Base-by-base conservation (phyloP, 441 rosid genomes). In the Heliophila coronopifolia region DNA sequence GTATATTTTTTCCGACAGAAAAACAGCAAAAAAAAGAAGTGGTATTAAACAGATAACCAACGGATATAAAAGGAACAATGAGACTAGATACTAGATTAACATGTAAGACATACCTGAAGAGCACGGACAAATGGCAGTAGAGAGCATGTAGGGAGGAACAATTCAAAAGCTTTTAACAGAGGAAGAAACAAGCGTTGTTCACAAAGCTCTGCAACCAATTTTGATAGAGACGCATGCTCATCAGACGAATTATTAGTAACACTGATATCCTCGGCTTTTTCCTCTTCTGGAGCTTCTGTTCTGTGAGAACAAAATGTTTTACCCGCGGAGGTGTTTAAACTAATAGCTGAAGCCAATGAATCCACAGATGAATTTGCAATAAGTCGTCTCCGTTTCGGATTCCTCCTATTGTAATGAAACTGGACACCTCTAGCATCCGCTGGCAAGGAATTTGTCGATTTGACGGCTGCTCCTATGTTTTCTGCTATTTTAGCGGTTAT, bases 101-200 rank as follows among this genome's bases (percentile, higher is more conserved):
- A 51, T 51, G 42, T 56, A 56, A 40, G 54, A 72, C 80, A 61
- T 49, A 93, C 99, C 97, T 93, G 99, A 72, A 93, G 95, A 46
- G 97, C 96, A 40, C 99, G 91, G 72, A 89, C 63, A 76, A 93
- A 86, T 65, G 97, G 91, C 59, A 93, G 64, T 32, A 93, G 72
- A 55, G 95, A 81, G 71, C 95, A 89, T 9, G 96, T 86, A 59
- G 99, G 97, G 65, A 93, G 95, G 74, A 93, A 93, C 86, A 93
- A 73, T 56, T 93, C 99, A 74, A 93, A 93, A 65, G 99, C 95
- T 71, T 87, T 86, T 55, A 93, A 77, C 73, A 93, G 69, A 61
- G 99, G 97, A 63, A 86, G 75, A 74, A 93, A 93, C 73, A 84
- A 77, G 41, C 51, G 81, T 62, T 93, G 96, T 67, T 86, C 97